phyloP scores from a whole-genome alignment of 257 asterid genomes.

The Catharanthus roseus region DNA sequence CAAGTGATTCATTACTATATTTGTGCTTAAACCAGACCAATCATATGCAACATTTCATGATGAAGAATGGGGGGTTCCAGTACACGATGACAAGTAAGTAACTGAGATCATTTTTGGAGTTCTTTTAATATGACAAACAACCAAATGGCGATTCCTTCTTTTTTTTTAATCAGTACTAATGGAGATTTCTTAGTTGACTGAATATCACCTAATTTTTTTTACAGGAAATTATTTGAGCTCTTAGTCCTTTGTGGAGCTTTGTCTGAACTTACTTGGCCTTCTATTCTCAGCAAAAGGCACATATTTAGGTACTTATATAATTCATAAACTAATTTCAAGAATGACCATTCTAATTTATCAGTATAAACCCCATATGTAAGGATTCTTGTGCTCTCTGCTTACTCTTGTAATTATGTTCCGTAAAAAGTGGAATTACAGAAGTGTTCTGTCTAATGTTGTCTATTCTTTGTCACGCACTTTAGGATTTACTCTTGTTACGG shows the following conservation, averaged over 20 bases:
- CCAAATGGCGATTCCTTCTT: no score
- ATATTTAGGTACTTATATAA: slow-evolving; percentile 28
- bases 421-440: not conserved
- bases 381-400: not conserved
- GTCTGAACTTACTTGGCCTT: slow-evolving; percentile 43
- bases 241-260: slow-evolving; percentile 33
- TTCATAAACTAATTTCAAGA: not conserved
- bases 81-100: slow-evolving; percentile 38
- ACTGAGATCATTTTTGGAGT: not conserved
- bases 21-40: slow-evolving; percentile 27
- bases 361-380: not conserved
- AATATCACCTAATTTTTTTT: not conserved
- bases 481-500: not conserved
- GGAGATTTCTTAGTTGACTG: slow-evolving; percentile 1
- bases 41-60: slow-evolving; percentile 44
- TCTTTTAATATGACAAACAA: not conserved
- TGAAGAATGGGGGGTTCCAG: slow-evolving; percentile 60
- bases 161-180: no score
- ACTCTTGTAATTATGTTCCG: not conserved
- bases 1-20: not conserved
- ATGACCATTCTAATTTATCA: not conserved
- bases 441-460: not conserved
- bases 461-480: not conserved
- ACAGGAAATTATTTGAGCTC: slow-evolving; percentile 38
- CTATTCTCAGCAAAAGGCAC: slow-evolving; percentile 36